Base-by-base conservation (phyloP, 2,329 filamentous ascomycete genomes). In the Beauveria caledonica region DNA sequence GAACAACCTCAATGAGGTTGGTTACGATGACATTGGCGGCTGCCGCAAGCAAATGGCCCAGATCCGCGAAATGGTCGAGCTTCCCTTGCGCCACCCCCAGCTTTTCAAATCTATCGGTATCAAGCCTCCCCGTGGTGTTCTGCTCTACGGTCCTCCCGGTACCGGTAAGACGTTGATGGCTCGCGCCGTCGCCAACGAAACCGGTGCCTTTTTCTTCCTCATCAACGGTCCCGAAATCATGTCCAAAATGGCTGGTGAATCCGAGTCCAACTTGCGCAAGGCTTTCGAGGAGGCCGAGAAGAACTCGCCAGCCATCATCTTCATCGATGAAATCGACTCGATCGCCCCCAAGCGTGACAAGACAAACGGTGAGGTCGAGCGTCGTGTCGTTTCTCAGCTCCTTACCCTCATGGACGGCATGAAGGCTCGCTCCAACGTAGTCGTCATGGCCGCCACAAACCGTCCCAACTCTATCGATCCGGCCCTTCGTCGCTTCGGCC, bases 51-150 rank as follows among this genome's bases (percentile, higher is more conserved):
- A 99, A 80, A 97, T 99, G 94, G 94, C 94, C 65, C 94, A 99
- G 82, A 96, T 99, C 70, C 90, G 94, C 74, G 94, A 99, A 77
- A 87, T 99, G 83, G 94, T 99, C 66, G 94, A 99, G 83, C 82
- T 99, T 68, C 94, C 94, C 63, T 85, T 99, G 64, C 88, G 94
- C 71, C 94, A 99, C 77, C 94, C 94, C 63, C 94, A 97, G 77
- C 88, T 99, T 55, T 99, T 99, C 89, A 99, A 97, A 84, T 97
- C 93, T 45, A 97, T 99, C 72, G 94, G 94, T 86, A 97, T 99
- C 81, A 99, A 99, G 85, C 94, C 94, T 60, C 94, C 94, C 50
- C 92, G 94, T 71, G 94, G 94, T 86, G 96, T 97, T 71, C 85
- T 99, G 72, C 91, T 99, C 72, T 93, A 89, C 75, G 94, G 94